Conservation (phyloP, 495 filamentous ascomycete genomes). For the Trichocladium uniseriatum region DNA sequence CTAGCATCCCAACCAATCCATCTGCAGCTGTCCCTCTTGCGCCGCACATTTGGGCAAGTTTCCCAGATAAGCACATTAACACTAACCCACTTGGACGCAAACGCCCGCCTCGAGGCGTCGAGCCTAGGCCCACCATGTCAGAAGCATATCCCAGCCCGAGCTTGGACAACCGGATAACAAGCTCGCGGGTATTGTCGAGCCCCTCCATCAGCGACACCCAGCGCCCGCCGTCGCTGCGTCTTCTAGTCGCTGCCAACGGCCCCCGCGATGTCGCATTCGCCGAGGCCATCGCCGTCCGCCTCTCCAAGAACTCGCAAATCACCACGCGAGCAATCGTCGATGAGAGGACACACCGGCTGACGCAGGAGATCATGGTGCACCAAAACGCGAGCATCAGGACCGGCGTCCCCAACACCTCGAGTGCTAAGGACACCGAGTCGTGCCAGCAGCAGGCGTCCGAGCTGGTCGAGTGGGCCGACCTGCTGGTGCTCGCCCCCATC, state of each 20-base stretch:
- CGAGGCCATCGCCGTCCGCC: slow-evolving; percentile 44
- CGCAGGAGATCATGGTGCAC: slow-evolving; percentile 42
- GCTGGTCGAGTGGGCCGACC: slow-evolving; percentile 77
- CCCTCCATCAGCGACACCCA: slow-evolving; percentile 35
- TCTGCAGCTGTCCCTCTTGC: too few relatives aligned
- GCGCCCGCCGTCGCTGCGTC: slow-evolving; percentile 36
- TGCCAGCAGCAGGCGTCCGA: slow-evolving; percentile 51
- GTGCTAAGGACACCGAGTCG: slow-evolving; percentile 34
- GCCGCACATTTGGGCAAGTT: too few relatives aligned
- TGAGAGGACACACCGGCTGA: slow-evolving; percentile 41
- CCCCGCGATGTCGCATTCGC: slow-evolving; percentile 43
- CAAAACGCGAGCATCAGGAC: slow-evolving; percentile 34
- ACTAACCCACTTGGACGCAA: too few relatives aligned
- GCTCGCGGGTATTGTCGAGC: slow-evolving; percentile 17
- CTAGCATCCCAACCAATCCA: too few relatives aligned
- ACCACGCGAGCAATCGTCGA: slow-evolving; percentile 47
- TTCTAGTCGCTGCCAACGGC: slow-evolving; percentile 46
- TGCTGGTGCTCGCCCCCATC: slow-evolving; percentile 74
- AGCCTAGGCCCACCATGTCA: slow-evolving; percentile 1
- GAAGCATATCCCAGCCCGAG: slow-evolving; percentile 8
- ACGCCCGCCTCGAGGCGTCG: background rate
- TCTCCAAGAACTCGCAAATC: slow-evolving; percentile 46
- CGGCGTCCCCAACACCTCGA: slow-evolving; percentile 18
- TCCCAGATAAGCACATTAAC: too few relatives aligned
- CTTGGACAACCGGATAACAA: background rate